These are phyloP conservation scores for Colletotrichum musae DNA, from an alignment of 2,329 filamentous ascomycete species.

Conservation along the genomic window DNA sequence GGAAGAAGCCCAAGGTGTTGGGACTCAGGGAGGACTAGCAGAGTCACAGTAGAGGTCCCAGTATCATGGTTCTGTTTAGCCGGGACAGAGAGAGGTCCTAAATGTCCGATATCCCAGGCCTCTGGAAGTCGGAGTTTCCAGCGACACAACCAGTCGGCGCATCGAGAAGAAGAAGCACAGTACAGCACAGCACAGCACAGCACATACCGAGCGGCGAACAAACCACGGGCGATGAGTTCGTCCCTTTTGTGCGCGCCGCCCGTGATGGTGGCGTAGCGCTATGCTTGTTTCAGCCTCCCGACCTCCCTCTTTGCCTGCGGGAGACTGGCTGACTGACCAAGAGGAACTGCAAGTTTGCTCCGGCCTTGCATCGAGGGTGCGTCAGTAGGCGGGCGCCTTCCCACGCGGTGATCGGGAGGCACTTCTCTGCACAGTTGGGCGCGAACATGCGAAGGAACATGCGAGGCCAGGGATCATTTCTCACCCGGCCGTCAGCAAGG, in stretches of 20 bases:
- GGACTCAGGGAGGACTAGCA: not conserved
- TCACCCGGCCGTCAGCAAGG: slow-evolving; percentile 17
- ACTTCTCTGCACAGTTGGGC: not conserved
- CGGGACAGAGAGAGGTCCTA: not conserved
- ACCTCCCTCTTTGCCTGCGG: not conserved
- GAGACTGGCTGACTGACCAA: not conserved
- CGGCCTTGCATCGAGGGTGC: too few relatives aligned
- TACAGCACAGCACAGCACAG: not conserved
- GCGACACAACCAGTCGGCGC: slow-evolving; percentile 10
- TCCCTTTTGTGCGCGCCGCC: slow-evolving; percentile 21
- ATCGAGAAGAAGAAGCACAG: not conserved
- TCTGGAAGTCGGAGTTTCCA: not conserved
- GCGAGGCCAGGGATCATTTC: slow-evolving; percentile 9
- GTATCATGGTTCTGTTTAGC: slow-evolving; percentile 33
- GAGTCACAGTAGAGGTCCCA: slow-evolving; percentile 12
- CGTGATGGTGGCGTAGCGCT: slow-evolving; percentile 23
- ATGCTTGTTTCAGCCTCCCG: slow-evolving; percentile 34
- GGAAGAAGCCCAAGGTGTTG: slow-evolving; percentile 13
- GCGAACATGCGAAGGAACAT: not conserved
- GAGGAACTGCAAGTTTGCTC: not conserved
- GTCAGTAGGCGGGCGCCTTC: too few relatives aligned
- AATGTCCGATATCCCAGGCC: slow-evolving; percentile 2
- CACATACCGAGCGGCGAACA: not conserved
- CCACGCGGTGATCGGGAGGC: too few relatives aligned
- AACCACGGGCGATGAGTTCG: slow-evolving; percentile 13